Conservation (phyloP, 805 yeast genomes). For the Kockiozyma suomiensis region DNA sequence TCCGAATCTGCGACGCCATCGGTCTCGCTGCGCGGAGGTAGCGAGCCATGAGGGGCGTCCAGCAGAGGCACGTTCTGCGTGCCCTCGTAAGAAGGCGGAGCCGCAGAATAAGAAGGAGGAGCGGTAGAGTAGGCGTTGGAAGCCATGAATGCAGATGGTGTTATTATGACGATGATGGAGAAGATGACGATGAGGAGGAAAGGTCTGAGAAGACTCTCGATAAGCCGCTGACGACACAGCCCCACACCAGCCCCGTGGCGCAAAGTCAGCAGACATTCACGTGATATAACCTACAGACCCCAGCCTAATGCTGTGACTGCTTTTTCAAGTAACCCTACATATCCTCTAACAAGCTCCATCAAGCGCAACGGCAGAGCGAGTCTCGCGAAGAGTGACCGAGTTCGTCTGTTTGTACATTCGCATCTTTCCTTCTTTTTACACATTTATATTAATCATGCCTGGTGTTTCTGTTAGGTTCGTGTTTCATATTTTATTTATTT, state of each 20-base stretch:
- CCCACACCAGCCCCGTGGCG: neutral
- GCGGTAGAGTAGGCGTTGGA: conserved; percentile 21
- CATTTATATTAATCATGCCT: conserved; percentile 58
- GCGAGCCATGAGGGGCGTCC: conserved; percentile 20
- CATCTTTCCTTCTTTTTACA: neutral
- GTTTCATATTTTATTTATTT: conserved; percentile 7
- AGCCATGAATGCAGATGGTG: too few species aligned
- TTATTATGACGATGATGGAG: too few species aligned
- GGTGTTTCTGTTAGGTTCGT: conserved; percentile 98
- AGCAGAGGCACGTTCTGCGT: conserved; percentile 19
- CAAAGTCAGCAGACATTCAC: neutral
- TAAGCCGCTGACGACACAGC: neutral
- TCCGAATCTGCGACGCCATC: conserved; percentile 25
- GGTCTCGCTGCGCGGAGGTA: conserved; percentile 9
- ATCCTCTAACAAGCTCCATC: neutral
- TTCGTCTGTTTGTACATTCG: neutral
- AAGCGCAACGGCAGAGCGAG: neutral
- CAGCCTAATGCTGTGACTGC: conserved; percentile 4
- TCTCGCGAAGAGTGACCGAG: conserved; percentile 6
- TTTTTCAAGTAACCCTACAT: conserved; percentile 3
- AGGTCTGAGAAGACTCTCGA: conserved; percentile 2
- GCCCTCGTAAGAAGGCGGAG: conserved; percentile 21
- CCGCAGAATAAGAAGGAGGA: conserved; percentile 27
- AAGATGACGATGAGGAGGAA: too few species aligned
- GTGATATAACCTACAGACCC: neutral